Base-by-base conservation (phyloP, 1,284 basidiomycete genomes). In the Pyrrhoderma noxium region DNA sequence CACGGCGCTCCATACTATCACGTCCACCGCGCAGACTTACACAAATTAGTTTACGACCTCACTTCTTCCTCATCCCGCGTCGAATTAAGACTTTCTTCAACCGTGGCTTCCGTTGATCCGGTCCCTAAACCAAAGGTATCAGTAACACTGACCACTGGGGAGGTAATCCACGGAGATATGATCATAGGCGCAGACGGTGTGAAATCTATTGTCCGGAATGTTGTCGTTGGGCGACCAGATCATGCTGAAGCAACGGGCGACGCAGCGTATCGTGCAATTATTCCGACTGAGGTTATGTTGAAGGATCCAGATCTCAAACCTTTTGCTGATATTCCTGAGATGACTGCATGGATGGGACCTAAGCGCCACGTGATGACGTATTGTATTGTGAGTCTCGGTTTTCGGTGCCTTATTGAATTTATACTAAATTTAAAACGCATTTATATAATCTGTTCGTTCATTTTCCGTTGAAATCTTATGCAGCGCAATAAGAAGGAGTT, bases 131-230 rank as follows among this genome's bases (percentile, higher is more conserved):
- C 44, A 37, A 62, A 66, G 4, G 48, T 53, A 8, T 61, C 62
- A 19, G 61, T 77, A 14, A 73, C 67, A 5, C 62, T 74, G 48
- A 59, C 66, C 47, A 66, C 69, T 3, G 76, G 77, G 3, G 69
- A 74, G 56, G 60, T 70, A 13, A 56, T 79, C 36, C 56, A 56
- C 3, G 69, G 69, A 3, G 74, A 80, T 55, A 53, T 81, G 11
- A 62, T 79, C 49, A 64, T 81, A 9, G 77, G 76, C 13, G 76
- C 76, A 1, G 79, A 81, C 55, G 79, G 79, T 2, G 64, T 80
- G 27, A 73, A 75, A 59, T 74, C 70, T 51, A 58, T 65, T 13
- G 63, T 74, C 1, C 67, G 77, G 0, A 61, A 69, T 52, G 63
- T 69, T 14, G 69, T 79, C 21, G 67, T 72, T 7, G 73, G 75